Evolutionary conservation across 164 flowering plant genomes (phyloP), one percentile per base, ranked within the genome.

Genomic region (Amborella trichopoda): DNA sequence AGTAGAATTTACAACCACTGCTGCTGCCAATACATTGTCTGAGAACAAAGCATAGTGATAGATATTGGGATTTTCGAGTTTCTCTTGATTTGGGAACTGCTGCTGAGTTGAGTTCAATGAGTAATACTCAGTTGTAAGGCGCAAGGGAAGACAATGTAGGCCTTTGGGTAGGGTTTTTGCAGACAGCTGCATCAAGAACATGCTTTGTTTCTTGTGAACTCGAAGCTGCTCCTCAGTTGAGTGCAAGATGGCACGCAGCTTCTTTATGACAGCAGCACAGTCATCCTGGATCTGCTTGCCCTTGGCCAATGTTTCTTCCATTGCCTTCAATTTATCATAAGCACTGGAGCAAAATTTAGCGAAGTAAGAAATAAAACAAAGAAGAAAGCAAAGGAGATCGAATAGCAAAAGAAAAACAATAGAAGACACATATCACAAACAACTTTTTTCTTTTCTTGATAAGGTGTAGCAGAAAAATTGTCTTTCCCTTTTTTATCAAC

Each of bases 121-220:
- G 58, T 73, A 85, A 62, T 85, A 93, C 45, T 83, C 96, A 14
- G 77, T 66, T 13, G 99, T 73, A 42, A 93, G 87, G 55, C 91
- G 91, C 44, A 93, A 67, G 0, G 99, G 95, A 42, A 93, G 94
- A 53, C 99, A 93, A 39, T 93, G 96, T 41, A 93, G 95, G 42
- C 99, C 96, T 58, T 93, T 93, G 1, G 99, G 95, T 45, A 85
- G 71, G 8, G 99, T 81, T 68, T 88, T 93, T 37, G 94, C 94
- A 6, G 96, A 81, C 49, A 88, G 73, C 46, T 93, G 96, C 17
- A 94, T 81, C 61, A 87, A 65, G 64, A 74, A 87, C 74, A 79
- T 55, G 24, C 80, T 63, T 66, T 87, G 91, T 63, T 87, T 83
- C 67, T 69, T 81, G 54, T 81, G 91, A 58, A 70, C 88, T 19